Percentiles rank a stretch among this genome's conserved stretches.
Evolutionary conservation across 2,329 filamentous ascomycete species (phyloP).

Genomic region (Hypomyces rosellus): DNA sequence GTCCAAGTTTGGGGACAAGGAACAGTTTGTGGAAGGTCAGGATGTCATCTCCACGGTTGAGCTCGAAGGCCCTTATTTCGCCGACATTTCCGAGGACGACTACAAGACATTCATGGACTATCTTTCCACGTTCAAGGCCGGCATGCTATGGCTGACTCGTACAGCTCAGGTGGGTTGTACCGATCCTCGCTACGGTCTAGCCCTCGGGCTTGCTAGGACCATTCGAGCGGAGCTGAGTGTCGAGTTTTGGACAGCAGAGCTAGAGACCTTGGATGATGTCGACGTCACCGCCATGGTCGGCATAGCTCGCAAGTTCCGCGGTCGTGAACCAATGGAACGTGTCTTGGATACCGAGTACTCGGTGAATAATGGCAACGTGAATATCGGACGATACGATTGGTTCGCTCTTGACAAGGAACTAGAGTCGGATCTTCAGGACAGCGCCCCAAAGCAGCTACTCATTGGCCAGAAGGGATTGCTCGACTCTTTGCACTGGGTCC

Average conservation of each 20-base stretch:
- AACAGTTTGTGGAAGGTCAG: not conserved
- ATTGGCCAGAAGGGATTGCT: slow-evolving; percentile 2
- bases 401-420: not conserved
- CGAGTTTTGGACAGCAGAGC: slow-evolving; percentile 9
- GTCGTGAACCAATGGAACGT: not conserved
- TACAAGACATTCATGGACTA: slow-evolving; percentile 3
- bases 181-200: slow-evolving; percentile 6
- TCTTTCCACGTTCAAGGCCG: slow-evolving; percentile 12
- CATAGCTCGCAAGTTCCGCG: not conserved
- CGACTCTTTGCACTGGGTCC: slow-evolving; percentile 1
- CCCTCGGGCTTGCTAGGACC: slow-evolving; percentile 1
- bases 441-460: not conserved
- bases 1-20: not conserved
- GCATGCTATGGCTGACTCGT: slow-evolving; percentile 11
- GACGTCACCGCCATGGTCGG: not conserved
- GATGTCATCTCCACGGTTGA: slow-evolving; percentile 15
- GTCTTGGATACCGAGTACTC: not conserved
- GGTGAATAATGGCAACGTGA: not conserved
- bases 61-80: slow-evolving; percentile 14
- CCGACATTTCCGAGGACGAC: slow-evolving; percentile 6
- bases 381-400: not conserved
- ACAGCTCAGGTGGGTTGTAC: slow-evolving; percentile 4
- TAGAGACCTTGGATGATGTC: not conserved
- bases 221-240: not conserved
- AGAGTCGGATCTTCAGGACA: too few relatives aligned